Percentiles rank a stretch among this genome's conserved stretches.
These are phyloP conservation scores for Diaporthe capsici DNA, from an alignment of 2,329 filamentous ascomycete genomes.

Conservation along the genomic window DNA sequence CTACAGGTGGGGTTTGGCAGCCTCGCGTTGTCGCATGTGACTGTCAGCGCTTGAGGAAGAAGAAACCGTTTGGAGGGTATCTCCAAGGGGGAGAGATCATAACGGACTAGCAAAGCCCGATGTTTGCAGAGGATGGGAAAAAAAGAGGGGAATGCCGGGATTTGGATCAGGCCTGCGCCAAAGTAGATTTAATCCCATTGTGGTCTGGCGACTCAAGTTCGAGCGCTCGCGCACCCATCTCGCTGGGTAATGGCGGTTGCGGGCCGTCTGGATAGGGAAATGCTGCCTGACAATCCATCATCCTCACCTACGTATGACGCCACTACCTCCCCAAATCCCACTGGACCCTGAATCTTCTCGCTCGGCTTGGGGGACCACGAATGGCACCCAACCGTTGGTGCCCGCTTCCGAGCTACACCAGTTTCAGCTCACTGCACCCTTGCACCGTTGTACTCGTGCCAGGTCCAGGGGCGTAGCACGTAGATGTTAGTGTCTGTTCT, in stretches of 20 bases:
- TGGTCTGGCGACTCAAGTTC: not conserved
- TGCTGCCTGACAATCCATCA: conserved; percentile 41
- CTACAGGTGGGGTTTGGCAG: not conserved
- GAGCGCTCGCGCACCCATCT: not conserved
- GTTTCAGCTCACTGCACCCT: conserved; percentile 8
- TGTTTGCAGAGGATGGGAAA: not conserved
- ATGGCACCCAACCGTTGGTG: conserved; percentile 15
- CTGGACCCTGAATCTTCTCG: not conserved
- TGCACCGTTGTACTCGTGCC: not conserved
- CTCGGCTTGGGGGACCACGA: not conserved
- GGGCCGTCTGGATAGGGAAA: conserved; percentile 35
- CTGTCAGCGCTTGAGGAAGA: not conserved
- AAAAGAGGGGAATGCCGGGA: conserved; percentile 24
- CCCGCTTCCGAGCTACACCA: conserved; percentile 14
- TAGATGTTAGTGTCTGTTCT: not conserved
- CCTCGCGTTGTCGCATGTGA: not conserved
- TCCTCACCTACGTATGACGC: conserved; percentile 23
- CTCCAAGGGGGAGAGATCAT: not conserved
- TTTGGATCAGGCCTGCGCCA: conserved; percentile 1
- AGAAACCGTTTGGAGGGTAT: not conserved
- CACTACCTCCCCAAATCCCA: not conserved
- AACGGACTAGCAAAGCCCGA: not conserved
- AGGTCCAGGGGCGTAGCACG: not conserved
- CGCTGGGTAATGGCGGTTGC: not conserved
- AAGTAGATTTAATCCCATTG: conserved; percentile 2